Conservation (phyloP, 2,329 filamentous ascomycete genomes). For the Ceratocystis albifundus region DNA sequence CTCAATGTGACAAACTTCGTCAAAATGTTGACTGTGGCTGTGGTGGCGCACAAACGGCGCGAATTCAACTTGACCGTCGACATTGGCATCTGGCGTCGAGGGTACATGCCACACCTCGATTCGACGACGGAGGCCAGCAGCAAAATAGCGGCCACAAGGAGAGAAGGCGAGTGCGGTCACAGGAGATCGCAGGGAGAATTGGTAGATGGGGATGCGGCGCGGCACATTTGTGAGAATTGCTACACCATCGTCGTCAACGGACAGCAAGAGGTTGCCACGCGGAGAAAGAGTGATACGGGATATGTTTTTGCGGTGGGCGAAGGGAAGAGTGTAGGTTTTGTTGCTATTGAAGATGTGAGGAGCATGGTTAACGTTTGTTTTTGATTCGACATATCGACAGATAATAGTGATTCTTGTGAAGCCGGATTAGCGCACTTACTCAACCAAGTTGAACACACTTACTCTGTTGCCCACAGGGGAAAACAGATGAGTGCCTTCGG, state of each 20-base stretch:
- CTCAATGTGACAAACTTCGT: conserved; percentile 71
- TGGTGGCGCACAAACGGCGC: conserved; percentile 86
- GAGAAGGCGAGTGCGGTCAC: conserved; percentile 82
- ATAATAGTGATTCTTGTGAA: neutral
- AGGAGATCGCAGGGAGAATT: conserved; percentile 84
- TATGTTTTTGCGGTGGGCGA: conserved; percentile 91
- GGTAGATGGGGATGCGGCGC: conserved; percentile 75
- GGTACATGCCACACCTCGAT: conserved; percentile 96
- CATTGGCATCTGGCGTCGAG: conserved; percentile 68
- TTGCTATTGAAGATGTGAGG: conserved; percentile 44
- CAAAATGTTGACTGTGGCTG: conserved; percentile 78
- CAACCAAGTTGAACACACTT: conserved; percentile 88
- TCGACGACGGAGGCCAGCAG: conserved; percentile 72
- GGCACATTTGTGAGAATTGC: conserved; percentile 86
- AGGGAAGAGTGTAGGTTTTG: conserved; percentile 76
- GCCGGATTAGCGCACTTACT: conserved; percentile 44
- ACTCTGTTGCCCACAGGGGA: conserved; percentile 95
- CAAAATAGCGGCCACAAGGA: conserved; percentile 82
- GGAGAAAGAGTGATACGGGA: conserved; percentile 77
- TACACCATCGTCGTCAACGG: conserved; percentile 86
- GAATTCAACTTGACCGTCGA: conserved; percentile 78
- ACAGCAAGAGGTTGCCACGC: conserved; percentile 80
- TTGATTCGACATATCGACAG: too few relatives aligned
- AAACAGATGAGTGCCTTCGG: conserved; percentile 88
- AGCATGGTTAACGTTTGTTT: neutral